A percentile compares a stretch with the other conserved stretches of the same genome.
Conservation (phyloP, 345 rosid genomes). For the Acer saccharum region DNA sequence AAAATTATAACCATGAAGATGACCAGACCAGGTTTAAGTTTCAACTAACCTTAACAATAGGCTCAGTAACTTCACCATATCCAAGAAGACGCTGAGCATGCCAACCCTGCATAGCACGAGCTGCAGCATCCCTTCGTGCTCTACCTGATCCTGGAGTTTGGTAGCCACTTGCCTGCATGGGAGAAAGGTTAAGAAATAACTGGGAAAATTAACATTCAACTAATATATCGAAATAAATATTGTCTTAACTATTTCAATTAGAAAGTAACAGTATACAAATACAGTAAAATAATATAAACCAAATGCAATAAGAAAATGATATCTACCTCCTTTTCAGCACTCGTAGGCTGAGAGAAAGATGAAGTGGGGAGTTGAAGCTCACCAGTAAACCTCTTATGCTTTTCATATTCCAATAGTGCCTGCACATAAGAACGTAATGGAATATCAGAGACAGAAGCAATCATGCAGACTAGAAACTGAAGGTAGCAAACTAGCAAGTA, state of each 20-base stretch:
- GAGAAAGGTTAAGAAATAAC: background rate
- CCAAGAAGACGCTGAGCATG: slow-evolving; percentile 72
- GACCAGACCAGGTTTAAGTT: slow-evolving; percentile 2
- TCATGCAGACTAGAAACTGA: background rate
- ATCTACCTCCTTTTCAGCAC: slow-evolving; percentile 90
- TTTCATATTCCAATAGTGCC: slow-evolving; percentile 92
- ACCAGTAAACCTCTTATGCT: slow-evolving; percentile 62
- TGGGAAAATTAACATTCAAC: background rate
- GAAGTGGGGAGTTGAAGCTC: slow-evolving; percentile 74
- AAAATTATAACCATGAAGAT: background rate
- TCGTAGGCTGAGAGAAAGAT: slow-evolving; percentile 49
- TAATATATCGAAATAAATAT: background rate
- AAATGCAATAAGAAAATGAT: slow-evolving; percentile 13
- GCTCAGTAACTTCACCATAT: slow-evolving; percentile 65
- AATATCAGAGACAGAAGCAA: slow-evolving; percentile 14
- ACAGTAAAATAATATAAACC: slow-evolving; percentile 1
- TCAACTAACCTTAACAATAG: slow-evolving; percentile 47
- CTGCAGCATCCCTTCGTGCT: slow-evolving; percentile 77
- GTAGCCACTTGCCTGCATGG: slow-evolving; percentile 46
- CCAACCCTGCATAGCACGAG: slow-evolving; percentile 96
- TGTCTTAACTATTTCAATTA: slow-evolving; percentile 4
- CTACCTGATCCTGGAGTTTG: slow-evolving; percentile 67
- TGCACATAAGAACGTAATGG: slow-evolving; percentile 36
- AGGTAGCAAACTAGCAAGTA: background rate
- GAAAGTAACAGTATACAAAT: background rate